phyloP scores from a whole-genome alignment of 2,329 filamentous ascomycete genomes.

The Aspergillus novoparasiticus region DNA sequence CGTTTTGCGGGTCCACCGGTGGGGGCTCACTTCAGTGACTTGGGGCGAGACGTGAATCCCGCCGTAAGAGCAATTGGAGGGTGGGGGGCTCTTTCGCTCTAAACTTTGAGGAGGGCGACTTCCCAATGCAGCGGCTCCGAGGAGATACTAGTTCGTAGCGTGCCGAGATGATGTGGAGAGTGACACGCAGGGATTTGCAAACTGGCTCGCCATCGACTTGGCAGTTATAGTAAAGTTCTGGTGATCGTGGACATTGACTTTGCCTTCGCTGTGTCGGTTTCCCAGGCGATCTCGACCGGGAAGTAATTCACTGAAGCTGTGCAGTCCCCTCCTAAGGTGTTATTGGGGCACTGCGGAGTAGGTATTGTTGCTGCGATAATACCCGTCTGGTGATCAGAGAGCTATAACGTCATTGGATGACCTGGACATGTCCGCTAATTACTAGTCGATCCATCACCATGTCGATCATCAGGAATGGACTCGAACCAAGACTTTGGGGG shows the following conservation, averaged over 20 bases:
- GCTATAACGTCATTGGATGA: neutral
- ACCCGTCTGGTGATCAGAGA: neutral
- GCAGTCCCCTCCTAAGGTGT: neutral
- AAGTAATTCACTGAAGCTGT: neutral
- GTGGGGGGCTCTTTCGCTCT: slow-evolving; percentile 5
- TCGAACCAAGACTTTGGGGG: neutral
- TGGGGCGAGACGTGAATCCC: neutral
- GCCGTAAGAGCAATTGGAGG: neutral
- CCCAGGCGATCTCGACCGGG: neutral
- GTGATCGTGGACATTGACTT: neutral
- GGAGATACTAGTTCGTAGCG: slow-evolving; percentile 1
- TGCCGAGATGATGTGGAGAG: slow-evolving; percentile 8
- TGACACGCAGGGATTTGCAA: neutral
- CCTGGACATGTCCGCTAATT: neutral
- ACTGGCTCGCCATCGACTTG: neutral
- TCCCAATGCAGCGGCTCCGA: slow-evolving; percentile 2
- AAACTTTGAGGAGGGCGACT: neutral
- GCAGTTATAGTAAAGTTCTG: neutral
- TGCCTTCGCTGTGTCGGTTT: neutral
- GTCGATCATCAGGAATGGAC: neutral
- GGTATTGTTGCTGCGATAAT: neutral
- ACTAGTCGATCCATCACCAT: neutral
- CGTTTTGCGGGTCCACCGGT: neutral
- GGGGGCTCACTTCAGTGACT: neutral
- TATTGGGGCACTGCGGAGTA: neutral